phyloP scores from a whole-genome alignment of 495 filamentous ascomycete genomes.

The Xylaria palmicola region DNA sequence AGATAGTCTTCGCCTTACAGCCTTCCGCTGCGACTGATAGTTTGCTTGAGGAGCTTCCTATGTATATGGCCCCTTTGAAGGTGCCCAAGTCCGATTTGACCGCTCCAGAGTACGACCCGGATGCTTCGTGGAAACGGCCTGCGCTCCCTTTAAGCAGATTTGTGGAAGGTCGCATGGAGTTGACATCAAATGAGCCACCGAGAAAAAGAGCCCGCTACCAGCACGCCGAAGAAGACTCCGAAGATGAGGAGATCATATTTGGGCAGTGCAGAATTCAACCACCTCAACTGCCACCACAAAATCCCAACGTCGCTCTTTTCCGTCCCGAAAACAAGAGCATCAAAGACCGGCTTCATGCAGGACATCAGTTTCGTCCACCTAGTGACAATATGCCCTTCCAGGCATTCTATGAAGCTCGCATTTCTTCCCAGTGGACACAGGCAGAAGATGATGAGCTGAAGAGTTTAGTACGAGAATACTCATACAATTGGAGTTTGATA shows the following conservation, averaged over 20 bases:
- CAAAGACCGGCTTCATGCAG: slow-evolving; percentile 86
- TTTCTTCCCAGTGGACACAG: slow-evolving; percentile 85
- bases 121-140: slow-evolving; percentile 70
- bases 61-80: slow-evolving; percentile 67
- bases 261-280: slow-evolving; percentile 41
- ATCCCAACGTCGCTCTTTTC: slow-evolving; percentile 81
- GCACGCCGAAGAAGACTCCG: slow-evolving; percentile 67
- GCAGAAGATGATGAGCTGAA: slow-evolving; percentile 88
- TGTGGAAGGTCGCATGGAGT: slow-evolving; percentile 73
- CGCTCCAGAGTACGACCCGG: slow-evolving; percentile 57
- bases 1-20: slow-evolving; percentile 75
- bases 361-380: slow-evolving; percentile 90
- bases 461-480: slow-evolving; percentile 80
- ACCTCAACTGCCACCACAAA: slow-evolving; percentile 60
- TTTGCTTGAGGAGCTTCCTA: slow-evolving; percentile 79
- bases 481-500: slow-evolving; percentile 96
- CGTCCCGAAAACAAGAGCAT: slow-evolving; percentile 85
- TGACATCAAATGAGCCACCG: slow-evolving; percentile 63
- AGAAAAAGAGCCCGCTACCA: slow-evolving; percentile 77
- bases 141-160: slow-evolving; percentile 86
- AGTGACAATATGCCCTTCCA: slow-evolving; percentile 88
- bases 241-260: slow-evolving; percentile 54
- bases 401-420: slow-evolving; percentile 81
- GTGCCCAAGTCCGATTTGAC: slow-evolving; percentile 56
- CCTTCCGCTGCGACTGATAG: slow-evolving; percentile 75